Conservation (phyloP, 2,329 filamentous ascomycete species). For the Huntiella decipiens region DNA sequence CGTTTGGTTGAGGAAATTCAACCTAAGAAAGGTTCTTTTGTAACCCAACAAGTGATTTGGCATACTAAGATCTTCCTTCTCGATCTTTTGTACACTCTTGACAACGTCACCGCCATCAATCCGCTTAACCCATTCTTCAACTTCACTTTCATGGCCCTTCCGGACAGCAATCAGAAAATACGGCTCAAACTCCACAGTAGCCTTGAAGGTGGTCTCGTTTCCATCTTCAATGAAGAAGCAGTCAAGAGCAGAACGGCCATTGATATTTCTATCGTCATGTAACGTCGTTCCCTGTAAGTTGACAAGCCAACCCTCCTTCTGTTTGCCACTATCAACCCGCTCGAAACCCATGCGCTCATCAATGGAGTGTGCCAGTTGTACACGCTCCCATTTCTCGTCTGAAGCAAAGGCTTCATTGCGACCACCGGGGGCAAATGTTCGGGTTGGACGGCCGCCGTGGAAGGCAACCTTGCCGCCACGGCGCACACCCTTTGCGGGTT, state of each 20-base stretch:
- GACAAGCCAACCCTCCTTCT: constrained; percentile 74
- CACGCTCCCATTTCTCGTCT: constrained; percentile 82
- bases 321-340: constrained; percentile 73
- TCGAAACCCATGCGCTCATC: constrained; percentile 91
- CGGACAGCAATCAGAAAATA: constrained; percentile 90
- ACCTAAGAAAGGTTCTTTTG: constrained; percentile 67
- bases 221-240: constrained; percentile 86
- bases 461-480: constrained; percentile 50
- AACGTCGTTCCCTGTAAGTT: constrained; percentile 85
- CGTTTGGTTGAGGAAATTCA: constrained; percentile 71
- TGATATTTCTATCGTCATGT: constrained; percentile 65
- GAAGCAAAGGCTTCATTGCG: constrained; percentile 72
- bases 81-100: constrained; percentile 55
- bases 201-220: constrained; percentile 67
- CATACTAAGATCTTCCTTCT: constrained; percentile 87
- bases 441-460: constrained; percentile 48
- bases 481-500: constrained; percentile 47
- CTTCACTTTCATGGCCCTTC: constrained; percentile 72
- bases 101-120: constrained; percentile 62
- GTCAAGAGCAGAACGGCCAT: constrained; percentile 77
- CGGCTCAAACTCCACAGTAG: constrained; percentile 86
- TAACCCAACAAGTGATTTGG: constrained; percentile 93
- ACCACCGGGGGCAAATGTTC: constrained; percentile 63
- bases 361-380: constrained; percentile 65
- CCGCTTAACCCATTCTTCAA: constrained; percentile 84